Percentiles rank a stretch among this genome's conserved stretches.
phyloP scores from a whole-genome alignment of 2,329 filamentous ascomycete genomes.

The Penicillium janthinellum region DNA sequence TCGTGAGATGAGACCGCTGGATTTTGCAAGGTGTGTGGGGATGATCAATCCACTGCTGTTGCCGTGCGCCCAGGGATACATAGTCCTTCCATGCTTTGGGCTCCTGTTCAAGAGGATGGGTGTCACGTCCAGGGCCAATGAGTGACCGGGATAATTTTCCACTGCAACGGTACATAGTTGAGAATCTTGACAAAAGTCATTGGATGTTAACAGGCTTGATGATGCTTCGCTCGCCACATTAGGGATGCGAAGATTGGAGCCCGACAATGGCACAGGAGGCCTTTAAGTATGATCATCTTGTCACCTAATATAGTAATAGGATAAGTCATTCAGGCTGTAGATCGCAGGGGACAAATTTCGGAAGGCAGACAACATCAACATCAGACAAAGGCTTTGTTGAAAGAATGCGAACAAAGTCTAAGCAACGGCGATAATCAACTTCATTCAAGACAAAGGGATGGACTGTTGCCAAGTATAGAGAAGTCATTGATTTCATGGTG shows the following conservation, averaged over 20 bases:
- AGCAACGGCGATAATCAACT: background rate
- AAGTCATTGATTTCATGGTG: too few relatives aligned
- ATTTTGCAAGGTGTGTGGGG: background rate
- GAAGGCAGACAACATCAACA: background rate
- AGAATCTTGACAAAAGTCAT: background rate
- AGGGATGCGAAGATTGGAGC: too few relatives aligned
- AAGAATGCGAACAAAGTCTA: background rate
- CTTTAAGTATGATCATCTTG: background rate
- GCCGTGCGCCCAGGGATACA: background rate
- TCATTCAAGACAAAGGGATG: background rate
- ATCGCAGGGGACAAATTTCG: background rate
- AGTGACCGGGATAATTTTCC: background rate
- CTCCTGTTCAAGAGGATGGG: background rate
- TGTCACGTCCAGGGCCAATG: background rate
- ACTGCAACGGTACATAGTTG: background rate
- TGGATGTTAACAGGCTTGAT: too few relatives aligned
- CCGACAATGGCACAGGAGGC: background rate
- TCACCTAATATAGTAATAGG: background rate
- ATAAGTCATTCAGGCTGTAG: background rate
- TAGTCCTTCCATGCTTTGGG: background rate
- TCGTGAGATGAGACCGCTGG: background rate
- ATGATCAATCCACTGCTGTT: background rate
- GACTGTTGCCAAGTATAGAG: too few relatives aligned
- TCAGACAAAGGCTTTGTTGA: background rate
- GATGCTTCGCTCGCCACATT: too few relatives aligned